Base-by-base conservation (phyloP, 1,284 basidiomycete genomes). In the Ceratobasidium theobromae region DNA sequence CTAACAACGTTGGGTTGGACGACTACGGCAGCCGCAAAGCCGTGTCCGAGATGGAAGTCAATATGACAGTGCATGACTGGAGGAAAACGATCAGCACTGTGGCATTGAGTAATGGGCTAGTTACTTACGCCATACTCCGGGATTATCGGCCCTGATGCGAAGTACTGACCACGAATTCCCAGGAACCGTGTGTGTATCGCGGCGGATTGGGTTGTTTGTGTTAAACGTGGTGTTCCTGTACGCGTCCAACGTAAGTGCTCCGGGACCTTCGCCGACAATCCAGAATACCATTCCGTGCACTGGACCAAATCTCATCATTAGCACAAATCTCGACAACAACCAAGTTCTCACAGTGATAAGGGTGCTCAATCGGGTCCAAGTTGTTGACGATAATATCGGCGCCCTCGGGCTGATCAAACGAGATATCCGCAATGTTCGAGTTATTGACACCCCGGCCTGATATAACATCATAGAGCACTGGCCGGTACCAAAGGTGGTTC, bases 151-250 rank as follows among this genome's bases (percentile, higher is more conserved):
- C 43, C 18, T 21, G 18, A 62, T 18, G 2, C 76, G 70, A 0
- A 76, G 35, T 33, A 77, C 70, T 3, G 71, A 72, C 64, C 70
- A 74, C 0, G 46, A 54, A 48, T 46, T 67, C 54, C 71, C 70
- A 3, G 70, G 62, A 6, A 78, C 72, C n/a, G 72, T 68, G 25
- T 77, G 54, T n/a, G 73, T 75, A 64, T 79, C 78, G 33, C 77
- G 71, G 18, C 77, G 72, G 14, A 77, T 65, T 5, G 77, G 77
- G 62, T 76, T 78, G 9, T 40, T 66, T 5, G 73, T 68, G 53
- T 75, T 74, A 33, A 75, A 67, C 11, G 1, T 41, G 18, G 66
- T n/a, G 16, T 16, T 48, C 25, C 43, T n/a, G 53, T 72, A 70
- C 6, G 66, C 38, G 0, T 57, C 69, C 4, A 64, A 41, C 1